These are phyloP conservation scores for Fusarium sp. DNA, from an alignment of 2,329 filamentous ascomycete species.

Conservation along the genomic window DNA sequence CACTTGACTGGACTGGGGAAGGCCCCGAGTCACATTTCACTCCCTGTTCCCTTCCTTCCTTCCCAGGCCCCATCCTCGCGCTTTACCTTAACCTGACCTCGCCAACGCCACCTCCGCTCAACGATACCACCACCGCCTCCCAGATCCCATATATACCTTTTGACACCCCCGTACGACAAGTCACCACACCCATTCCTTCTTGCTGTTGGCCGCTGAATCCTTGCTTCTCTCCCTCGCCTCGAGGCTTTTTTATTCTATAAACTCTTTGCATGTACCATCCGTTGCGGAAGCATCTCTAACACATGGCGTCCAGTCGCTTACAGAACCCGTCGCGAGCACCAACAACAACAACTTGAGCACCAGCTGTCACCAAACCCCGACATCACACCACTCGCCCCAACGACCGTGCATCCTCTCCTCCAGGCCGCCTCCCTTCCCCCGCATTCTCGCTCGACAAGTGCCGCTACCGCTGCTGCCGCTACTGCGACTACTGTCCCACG, in stretches of 20 bases:
- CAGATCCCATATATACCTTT: slow-evolving; percentile 24
- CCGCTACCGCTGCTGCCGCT: slow-evolving; percentile 35
- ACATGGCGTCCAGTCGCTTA: slow-evolving; percentile 24
- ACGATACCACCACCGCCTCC: slow-evolving; percentile 41
- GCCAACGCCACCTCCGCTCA: slow-evolving; percentile 48
- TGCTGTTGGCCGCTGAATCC: slow-evolving; percentile 21
- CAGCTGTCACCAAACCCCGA: slow-evolving; percentile 26
- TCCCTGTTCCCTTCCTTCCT: slow-evolving; percentile 10
- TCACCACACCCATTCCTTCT: slow-evolving; percentile 23
- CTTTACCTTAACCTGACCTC: slow-evolving; percentile 43
- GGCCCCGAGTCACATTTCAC: slow-evolving; percentile 20
- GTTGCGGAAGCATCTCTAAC: slow-evolving; percentile 6
- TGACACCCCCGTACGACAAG: slow-evolving; percentile 30
- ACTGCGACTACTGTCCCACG: slow-evolving; percentile 33
- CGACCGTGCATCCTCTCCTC: slow-evolving; percentile 42
- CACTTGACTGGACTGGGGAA: slow-evolving; percentile 31
- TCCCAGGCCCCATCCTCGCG: slow-evolving; percentile 31
- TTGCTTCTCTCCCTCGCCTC: background rate
- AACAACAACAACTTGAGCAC: slow-evolving; percentile 23
- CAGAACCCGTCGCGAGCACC: slow-evolving; percentile 22
- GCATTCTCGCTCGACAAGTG: slow-evolving; percentile 43
- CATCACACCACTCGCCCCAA: slow-evolving; percentile 41
- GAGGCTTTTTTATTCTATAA: slow-evolving; percentile 13
- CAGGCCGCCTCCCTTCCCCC: slow-evolving; percentile 39
- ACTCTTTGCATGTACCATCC: background rate